Evolutionary conservation across 1,284 basidiomycete genomes (phyloP).

Genomic region (Ustilago curta): DNA sequence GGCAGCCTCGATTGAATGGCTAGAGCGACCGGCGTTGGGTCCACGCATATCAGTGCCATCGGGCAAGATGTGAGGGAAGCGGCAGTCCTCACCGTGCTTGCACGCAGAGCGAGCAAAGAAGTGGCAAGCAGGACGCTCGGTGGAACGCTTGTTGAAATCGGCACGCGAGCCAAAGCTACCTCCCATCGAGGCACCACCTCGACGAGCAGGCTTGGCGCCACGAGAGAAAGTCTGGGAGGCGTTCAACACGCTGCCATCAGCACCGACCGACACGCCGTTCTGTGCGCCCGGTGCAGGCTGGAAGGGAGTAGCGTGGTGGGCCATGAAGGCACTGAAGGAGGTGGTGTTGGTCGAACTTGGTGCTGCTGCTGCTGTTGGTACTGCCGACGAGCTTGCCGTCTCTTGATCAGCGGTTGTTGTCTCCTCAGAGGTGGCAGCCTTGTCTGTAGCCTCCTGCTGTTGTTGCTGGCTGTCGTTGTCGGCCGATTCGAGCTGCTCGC

Average conservation of each 20-base stretch:
- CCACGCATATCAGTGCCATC: constrained; percentile 66
- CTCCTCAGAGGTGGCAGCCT: constrained; percentile 6
- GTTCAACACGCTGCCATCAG: constrained; percentile 25
- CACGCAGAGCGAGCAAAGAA: constrained; percentile 66
- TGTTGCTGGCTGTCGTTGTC: constrained; percentile 11
- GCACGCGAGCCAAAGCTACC: constrained; percentile 40
- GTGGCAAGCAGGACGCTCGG: constrained; percentile 63
- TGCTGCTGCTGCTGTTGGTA: constrained; percentile 8
- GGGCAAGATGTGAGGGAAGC: constrained; percentile 67
- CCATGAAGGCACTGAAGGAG: constrained; percentile 64
- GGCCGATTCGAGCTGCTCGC: constrained; percentile 14
- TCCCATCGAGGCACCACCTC: constrained; percentile 39
- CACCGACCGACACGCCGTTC: constrained; percentile 29
- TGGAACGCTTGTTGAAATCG: constrained; percentile 50
- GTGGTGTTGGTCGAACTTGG: constrained; percentile 39
- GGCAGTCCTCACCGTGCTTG: constrained; percentile 66
- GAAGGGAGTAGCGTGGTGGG: constrained; percentile 64
- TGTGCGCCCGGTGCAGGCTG: constrained; percentile 46
- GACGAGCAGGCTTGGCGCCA: constrained; percentile 32
- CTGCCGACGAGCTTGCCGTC: constrained; percentile 13
- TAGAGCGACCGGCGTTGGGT: constrained; percentile 44
- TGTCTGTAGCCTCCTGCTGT: constrained; percentile 16
- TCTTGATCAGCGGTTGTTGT: constrained; percentile 11
- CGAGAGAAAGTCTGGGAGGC: constrained; percentile 33
- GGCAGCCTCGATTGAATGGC: constrained; percentile 47